phyloP scores from a whole-genome alignment of 805 yeast species.

The Suhomyces vadensis region DNA sequence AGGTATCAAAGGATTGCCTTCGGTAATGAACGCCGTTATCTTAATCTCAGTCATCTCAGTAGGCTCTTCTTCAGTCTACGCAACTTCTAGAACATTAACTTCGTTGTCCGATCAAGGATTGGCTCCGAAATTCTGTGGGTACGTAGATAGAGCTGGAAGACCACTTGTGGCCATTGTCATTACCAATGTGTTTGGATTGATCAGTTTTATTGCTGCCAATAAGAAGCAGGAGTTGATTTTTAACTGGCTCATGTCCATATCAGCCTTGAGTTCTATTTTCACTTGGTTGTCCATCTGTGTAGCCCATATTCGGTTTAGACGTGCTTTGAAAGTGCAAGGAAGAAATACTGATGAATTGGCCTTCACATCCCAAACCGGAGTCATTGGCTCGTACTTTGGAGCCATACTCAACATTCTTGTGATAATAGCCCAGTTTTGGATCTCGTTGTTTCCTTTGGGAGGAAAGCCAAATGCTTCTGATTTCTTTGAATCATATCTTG shows the following conservation, averaged over 20 bases:
- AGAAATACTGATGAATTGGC: slow-evolving; percentile 25
- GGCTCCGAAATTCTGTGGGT: slow-evolving; percentile 58
- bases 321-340: slow-evolving; percentile 23
- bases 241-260: slow-evolving; percentile 29
- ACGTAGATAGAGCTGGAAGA: slow-evolving; percentile 66
- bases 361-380: slow-evolving; percentile 25
- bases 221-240: slow-evolving; percentile 23
- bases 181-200: slow-evolving; percentile 56
- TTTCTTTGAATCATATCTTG: slow-evolving; percentile 27
- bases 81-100: slow-evolving; percentile 64
- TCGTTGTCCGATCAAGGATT: slow-evolving; percentile 64
- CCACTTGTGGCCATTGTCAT: slow-evolving; percentile 59
- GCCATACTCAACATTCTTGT: slow-evolving; percentile 22
- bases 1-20: slow-evolving; percentile 64
- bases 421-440: slow-evolving; percentile 29
- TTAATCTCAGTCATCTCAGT: slow-evolving; percentile 68
- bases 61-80: slow-evolving; percentile 72
- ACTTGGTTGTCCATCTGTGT: slow-evolving; percentile 30
- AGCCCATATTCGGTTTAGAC: slow-evolving; percentile 29
- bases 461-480: slow-evolving; percentile 22
- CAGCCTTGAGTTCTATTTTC: slow-evolving; percentile 27
- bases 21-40: slow-evolving; percentile 68
- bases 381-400: slow-evolving; percentile 26
- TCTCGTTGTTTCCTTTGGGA: slow-evolving; percentile 28
- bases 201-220: slow-evolving; percentile 57